Evolutionary conservation across 257 asterid species (phyloP), one percentile per base, ranked within the genome.

Genomic region (Vinca minor): DNA sequence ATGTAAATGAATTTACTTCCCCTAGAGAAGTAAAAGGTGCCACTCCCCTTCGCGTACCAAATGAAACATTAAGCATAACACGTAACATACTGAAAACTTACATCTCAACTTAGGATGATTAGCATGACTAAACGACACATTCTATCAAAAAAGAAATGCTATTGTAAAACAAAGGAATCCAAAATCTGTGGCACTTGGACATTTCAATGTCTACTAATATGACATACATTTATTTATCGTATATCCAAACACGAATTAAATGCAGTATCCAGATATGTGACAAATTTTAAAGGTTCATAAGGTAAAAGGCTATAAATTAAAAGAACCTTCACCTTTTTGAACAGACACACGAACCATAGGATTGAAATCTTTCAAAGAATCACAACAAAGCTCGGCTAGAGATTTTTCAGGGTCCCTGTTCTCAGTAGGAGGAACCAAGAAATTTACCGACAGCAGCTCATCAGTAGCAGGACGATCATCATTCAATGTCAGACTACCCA

Each of bases 341-440:
- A 88, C 92, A 59, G 95, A 81, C 64, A 93, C 98, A 41, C 82
- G 90, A 77, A 93, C 98, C 98, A 89, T 93, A 50, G 96, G 95
- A 70, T 93, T 93, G 79, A 89, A 93, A 71, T 93, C 97, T 72
- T 83, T 89, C 86, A 93, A 79, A 2, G 98, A 93, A 69, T 84
- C 88, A 69, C 96, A 83, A 57, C 96, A 89, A 50, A 89, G 88
- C 77, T 87, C 97, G 7, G 96, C 96, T 48, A 93, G 74, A 61
- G 95, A 75, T 72, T 82, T 89, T 59, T 89, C 96, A 12, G 66
- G 39, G 68, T 67, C 73, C 6, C 67, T n/a, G n/a, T n/a, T 69
- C 52, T 65, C 93, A 0, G 71, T 65, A 49, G 95, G 38, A 38
- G 95, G 95, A 73, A 85, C 71, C 76, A 89, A 76, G 72, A 93